These are phyloP conservation scores for Scheffersomyces parashehatae DNA, from an alignment of 1,139 yeast species.

Conservation along the genomic window DNA sequence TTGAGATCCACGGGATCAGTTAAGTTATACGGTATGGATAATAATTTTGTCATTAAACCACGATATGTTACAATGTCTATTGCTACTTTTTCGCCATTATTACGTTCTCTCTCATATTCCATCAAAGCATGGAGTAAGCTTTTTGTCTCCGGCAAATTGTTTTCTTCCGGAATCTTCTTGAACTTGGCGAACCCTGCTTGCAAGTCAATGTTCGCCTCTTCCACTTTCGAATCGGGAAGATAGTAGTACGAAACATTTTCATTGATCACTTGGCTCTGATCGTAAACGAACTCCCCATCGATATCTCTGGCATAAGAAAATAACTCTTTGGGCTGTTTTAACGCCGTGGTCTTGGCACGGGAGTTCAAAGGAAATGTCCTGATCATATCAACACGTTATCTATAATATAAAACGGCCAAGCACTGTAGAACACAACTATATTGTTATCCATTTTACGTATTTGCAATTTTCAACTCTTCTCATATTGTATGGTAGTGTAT, in stretches of 20 bases:
- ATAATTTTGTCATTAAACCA: constrained; percentile 72
- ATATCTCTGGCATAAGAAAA: constrained; percentile 57
- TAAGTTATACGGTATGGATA: constrained; percentile 59
- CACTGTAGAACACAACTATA: too few relatives aligned
- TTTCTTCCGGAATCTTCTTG: constrained; percentile 53
- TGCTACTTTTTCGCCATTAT: constrained; percentile 46
- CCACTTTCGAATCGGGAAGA: constrained; percentile 67
- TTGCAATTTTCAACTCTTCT: not conserved
- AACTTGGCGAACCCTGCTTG: constrained; percentile 64
- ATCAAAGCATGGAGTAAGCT: constrained; percentile 59
- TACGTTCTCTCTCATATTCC: constrained; percentile 48
- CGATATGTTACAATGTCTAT: constrained; percentile 80
- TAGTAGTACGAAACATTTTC: constrained; percentile 62
- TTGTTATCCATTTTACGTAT: not conserved
- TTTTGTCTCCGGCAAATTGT: constrained; percentile 55
- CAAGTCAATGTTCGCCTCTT: constrained; percentile 55
- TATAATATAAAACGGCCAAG: too few relatives aligned
- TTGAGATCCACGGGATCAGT: constrained; percentile 64
- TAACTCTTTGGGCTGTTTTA: constrained; percentile 76
- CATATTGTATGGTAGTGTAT: not conserved
- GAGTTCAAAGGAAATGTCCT: constrained; percentile 46
- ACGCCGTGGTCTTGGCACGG: constrained; percentile 53
- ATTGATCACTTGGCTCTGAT: constrained; percentile 48
- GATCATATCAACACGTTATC: constrained; percentile 14
- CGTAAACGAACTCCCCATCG: constrained; percentile 44